These are phyloP conservation scores for Pyrenophora teres DNA, from an alignment of 2,329 filamentous ascomycete species.

Conservation along the genomic window DNA sequence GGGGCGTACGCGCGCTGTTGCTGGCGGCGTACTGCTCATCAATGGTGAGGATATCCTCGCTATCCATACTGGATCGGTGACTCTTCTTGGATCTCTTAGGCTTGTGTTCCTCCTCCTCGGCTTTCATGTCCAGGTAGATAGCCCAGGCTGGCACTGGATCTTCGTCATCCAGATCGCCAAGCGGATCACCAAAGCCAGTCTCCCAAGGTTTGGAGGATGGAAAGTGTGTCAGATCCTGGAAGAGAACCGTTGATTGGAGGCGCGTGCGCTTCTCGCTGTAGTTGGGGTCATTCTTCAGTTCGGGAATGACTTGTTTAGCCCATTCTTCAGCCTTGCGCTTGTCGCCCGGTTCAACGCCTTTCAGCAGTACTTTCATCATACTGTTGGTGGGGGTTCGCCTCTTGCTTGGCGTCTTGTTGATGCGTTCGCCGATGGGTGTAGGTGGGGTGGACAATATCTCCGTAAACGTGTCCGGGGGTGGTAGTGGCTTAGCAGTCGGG, in stretches of 20 bases:
- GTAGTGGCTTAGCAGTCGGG: constrained; percentile 15
- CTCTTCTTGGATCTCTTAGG: constrained; percentile 32
- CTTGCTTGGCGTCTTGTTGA: constrained; percentile 22
- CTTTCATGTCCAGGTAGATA: constrained; percentile 32
- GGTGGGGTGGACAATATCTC: constrained; percentile 32
- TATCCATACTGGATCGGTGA: constrained; percentile 14
- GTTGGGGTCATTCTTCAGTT: constrained; percentile 23
- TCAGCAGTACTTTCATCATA: constrained; percentile 24
- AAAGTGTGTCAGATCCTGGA: constrained; percentile 35
- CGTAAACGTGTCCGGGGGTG: constrained; percentile 23
- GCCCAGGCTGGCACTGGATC: constrained; percentile 39
- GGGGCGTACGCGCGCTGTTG: constrained; percentile 3
- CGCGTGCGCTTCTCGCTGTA: constrained; percentile 38
- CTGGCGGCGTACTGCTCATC: constrained; percentile 23
- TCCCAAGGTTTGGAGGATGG: constrained; percentile 42
- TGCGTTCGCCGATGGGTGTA: constrained; percentile 35
- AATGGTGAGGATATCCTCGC: constrained; percentile 27
- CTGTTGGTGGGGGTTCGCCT: constrained; percentile 19
- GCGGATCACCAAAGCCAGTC: constrained; percentile 35
- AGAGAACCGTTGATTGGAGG: constrained; percentile 30
- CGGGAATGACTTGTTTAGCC: constrained; percentile 29
- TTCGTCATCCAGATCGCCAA: constrained; percentile 35
- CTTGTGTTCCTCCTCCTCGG: constrained; percentile 27
- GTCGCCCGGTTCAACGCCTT: constrained; percentile 28
- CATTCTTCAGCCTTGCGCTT: constrained; percentile 29